phyloP scores from a whole-genome alignment of 768 basidiomycete species.

The Suillus sp. region DNA sequence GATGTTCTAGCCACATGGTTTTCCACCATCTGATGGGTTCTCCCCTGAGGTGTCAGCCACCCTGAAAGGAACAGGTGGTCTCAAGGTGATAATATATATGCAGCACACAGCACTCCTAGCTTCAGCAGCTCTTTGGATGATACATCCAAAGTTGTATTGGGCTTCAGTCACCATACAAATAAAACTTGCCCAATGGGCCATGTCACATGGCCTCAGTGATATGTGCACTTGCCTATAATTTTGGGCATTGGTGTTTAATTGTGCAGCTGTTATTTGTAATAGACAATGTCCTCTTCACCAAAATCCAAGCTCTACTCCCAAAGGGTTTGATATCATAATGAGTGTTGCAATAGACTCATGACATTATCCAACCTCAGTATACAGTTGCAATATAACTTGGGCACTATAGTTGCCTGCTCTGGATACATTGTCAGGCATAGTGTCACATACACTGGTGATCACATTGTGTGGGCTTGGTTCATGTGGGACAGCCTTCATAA shows the following conservation, averaged over 20 bases:
- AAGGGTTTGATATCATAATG: too few species aligned
- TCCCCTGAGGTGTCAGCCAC: not conserved
- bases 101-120: not conserved
- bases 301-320: too few species aligned
- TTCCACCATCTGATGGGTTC: not conserved
- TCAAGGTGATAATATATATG: not conserved
- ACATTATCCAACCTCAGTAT: too few species aligned
- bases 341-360: too few species aligned
- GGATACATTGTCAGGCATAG: not conserved
- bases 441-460: not conserved
- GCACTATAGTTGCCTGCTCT: not conserved
- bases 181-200: not conserved
- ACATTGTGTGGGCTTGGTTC: not conserved
- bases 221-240: not conserved
- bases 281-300: not conserved
- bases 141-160: not conserved
- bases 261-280: not conserved
- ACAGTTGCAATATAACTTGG: too few species aligned
- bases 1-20: not conserved
- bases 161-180: accelerated
- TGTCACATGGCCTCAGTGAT: not conserved
- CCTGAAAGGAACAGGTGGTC: not conserved
- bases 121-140: too few species aligned
- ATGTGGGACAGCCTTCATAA: not conserved
- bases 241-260: not conserved